Conservation (phyloP, 176 grass and related monocot genomes). For the Oryza officinalis region DNA sequence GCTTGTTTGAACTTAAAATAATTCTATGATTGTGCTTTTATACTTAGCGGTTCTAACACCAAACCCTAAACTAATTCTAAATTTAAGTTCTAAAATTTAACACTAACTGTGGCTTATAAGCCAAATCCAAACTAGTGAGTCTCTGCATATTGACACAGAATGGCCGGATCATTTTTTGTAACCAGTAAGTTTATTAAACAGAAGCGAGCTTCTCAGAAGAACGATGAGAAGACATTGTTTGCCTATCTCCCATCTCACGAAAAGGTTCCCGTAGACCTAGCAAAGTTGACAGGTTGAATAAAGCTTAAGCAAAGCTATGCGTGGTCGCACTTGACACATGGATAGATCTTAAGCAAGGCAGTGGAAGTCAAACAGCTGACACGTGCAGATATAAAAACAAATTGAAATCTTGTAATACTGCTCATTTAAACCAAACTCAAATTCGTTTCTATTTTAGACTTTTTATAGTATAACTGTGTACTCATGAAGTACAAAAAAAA, state of each 20-base stretch:
- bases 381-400: not conserved
- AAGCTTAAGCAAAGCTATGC: not conserved
- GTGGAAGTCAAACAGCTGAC: not conserved
- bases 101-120: no score
- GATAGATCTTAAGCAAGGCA: not conserved
- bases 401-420: not conserved
- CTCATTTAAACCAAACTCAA: not conserved
- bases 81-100: no score
- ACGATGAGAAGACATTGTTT: not conserved
- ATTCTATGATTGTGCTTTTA: no score
- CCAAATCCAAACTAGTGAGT: no score
- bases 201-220: not conserved
- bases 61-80: no score
- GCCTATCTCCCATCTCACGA: slow-evolving; percentile 3
- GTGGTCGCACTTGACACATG: not conserved
- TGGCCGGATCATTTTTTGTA: no score
- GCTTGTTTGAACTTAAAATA: no score
- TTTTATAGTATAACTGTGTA: not conserved
- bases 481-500: not conserved
- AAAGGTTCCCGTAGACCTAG: slow-evolving; percentile 22
- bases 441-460: not conserved
- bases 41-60: no score
- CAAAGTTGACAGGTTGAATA: not conserved
- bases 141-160: no score
- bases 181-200: not conserved